phyloP scores from a whole-genome alignment of 2,329 filamentous ascomycete genomes.

The Sporothrix euskadiensis region DNA sequence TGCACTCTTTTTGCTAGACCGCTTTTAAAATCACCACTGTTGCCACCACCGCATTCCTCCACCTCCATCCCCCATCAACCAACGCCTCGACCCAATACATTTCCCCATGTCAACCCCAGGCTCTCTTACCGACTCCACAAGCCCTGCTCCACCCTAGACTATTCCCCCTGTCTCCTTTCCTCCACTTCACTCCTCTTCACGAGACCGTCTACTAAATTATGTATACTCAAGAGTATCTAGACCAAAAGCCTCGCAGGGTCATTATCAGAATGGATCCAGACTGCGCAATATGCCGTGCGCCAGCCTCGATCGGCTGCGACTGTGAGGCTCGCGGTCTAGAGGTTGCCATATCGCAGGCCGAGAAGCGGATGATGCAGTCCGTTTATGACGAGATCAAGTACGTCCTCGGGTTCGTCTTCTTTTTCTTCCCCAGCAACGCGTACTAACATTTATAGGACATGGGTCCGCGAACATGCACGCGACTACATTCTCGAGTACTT shows the following conservation, averaged over 20 bases:
- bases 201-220: slow-evolving; percentile 41
- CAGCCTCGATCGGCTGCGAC: slow-evolving; percentile 60
- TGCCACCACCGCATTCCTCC: background rate
- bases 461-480: slow-evolving; percentile 66
- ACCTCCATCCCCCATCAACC: background rate
- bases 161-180: slow-evolving; percentile 23
- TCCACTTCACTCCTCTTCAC: background rate
- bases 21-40: slow-evolving; percentile 31
- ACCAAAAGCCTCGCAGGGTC: slow-evolving; percentile 48
- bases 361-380: slow-evolving; percentile 62
- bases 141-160: background rate
- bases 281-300: slow-evolving; percentile 65
- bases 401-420: slow-evolving; percentile 33
- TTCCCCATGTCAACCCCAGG: background rate
- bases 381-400: slow-evolving; percentile 66
- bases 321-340: slow-evolving; percentile 68
- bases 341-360: slow-evolving; percentile 62
- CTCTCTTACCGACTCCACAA: background rate
- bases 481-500: slow-evolving; percentile 70
- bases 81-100: background rate
- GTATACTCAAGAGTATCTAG: slow-evolving; percentile 50
- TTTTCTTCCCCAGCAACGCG: background rate
- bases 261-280: slow-evolving; percentile 67
- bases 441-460: slow-evolving; percentile 47
- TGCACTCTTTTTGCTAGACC: slow-evolving; percentile 35